phyloP scores from a whole-genome alignment of 106 monocot genomes.

The Acanthochlamys bracteata region DNA sequence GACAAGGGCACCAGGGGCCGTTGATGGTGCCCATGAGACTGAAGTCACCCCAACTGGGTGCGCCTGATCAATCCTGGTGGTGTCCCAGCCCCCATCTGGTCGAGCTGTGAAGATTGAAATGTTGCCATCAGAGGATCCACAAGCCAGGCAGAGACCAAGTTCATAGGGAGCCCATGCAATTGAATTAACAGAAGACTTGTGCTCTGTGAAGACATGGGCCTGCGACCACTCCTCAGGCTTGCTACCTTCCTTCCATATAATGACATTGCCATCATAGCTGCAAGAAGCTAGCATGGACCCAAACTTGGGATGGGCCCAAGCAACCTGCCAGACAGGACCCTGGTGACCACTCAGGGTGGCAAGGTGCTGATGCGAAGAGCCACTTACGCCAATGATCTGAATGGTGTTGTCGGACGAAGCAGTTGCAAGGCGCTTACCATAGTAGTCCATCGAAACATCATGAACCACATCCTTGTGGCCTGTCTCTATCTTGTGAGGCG shows the following conservation, averaged over 20 bases:
- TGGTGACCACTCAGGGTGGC: slow-evolving; percentile 6
- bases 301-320: slow-evolving; percentile 2
- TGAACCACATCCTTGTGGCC: slow-evolving; percentile 5
- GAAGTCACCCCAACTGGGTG: slow-evolving; percentile 7
- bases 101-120: slow-evolving; percentile 2
- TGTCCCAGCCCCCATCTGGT: slow-evolving; percentile 1
- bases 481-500: slow-evolving; percentile 1
- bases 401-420: slow-evolving; percentile 3
- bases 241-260: slow-evolving; percentile 8
- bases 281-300: slow-evolving; percentile 1
- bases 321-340: slow-evolving; percentile 5
- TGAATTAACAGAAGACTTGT: slow-evolving; percentile 3
- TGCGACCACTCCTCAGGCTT: slow-evolving; percentile 1
- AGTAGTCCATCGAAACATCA: slow-evolving; percentile 3
- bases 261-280: slow-evolving; percentile 4
- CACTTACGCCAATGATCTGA: slow-evolving; percentile 4
- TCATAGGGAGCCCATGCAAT: slow-evolving; percentile 6
- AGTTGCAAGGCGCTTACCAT: slow-evolving; percentile 1
- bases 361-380: slow-evolving; percentile 6
- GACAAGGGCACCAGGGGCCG: slow-evolving; percentile 2
- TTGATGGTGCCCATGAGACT: slow-evolving; percentile 1
- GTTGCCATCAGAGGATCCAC: slow-evolving; percentile 2
- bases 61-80: slow-evolving; percentile 6
- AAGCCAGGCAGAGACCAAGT: neutral
- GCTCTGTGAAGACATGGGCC: slow-evolving; percentile 5